Base-by-base conservation (phyloP, 306 rosid genomes). In the Argentina anserina region DNA sequence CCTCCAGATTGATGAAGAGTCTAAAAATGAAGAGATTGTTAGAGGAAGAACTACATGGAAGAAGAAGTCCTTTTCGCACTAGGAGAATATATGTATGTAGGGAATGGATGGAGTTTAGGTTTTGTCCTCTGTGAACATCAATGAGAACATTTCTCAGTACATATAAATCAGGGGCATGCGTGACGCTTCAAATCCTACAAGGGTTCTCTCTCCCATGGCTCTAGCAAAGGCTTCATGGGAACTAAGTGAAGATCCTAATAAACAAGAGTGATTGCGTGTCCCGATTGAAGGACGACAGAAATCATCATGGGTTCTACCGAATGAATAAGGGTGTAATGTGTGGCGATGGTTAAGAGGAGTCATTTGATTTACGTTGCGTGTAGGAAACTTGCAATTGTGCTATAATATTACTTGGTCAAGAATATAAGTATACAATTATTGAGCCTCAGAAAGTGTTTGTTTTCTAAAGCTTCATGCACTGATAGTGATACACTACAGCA, bases 41-140 rank as follows among this genome's bases (percentile, higher is more conserved):
- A 85, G 97, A 82, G 98, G 94, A 76, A 85, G 86, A 66, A 93
- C 96, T 10, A 68, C 43, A 33, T 91, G 98, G 98, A 91, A 93
- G 81, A 87, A 83, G 60, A 91, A 93, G 72, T 82, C 90, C 53
- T 87, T 85, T 87, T 78, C 91, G 45, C 25, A 71, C 12, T 86
- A 66, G 25, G 49, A 76, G 72, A 65, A 2, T 7, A 18, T 6
- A 3, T 10, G 5, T 14, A 55, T 18, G 12, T 3, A 17, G 20
- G 58, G 7, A 29, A n/a, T 2, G 5, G 5, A 59, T 7, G 29
- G 75, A 46, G 50, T 63, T 68, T 34, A 8, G 46, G 62, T 74
- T 40, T 45, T 46, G 28, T 36, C 69, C 69, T 55, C 52, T 45
- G 9, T 34, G 71, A 74, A 39, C 65, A 36, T 53, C 65, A 53